phyloP scores from a whole-genome alignment of 441 rosid species.

The Manihot esculenta region DNA sequence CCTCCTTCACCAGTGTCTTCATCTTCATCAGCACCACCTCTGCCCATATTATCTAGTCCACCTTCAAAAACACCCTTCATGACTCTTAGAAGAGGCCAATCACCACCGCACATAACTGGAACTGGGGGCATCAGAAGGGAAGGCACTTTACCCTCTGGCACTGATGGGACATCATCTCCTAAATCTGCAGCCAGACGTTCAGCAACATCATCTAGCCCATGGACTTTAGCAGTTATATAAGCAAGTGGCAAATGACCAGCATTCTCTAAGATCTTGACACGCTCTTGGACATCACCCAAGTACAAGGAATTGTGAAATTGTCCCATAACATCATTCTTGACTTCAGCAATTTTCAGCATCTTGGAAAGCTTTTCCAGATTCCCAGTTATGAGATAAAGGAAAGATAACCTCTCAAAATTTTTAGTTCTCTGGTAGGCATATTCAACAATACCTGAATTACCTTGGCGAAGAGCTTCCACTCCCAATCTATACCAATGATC shows the following conservation, averaged over 20 bases:
- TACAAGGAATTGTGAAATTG: slow-evolving; percentile 88
- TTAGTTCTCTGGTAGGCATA: slow-evolving; percentile 92
- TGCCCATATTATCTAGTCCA: slow-evolving; percentile 55
- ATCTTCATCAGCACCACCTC: slow-evolving; percentile 52
- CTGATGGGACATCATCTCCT: slow-evolving; percentile 60
- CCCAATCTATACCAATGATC: slow-evolving; percentile 91
- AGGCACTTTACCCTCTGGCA: slow-evolving; percentile 65
- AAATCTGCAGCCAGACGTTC: slow-evolving; percentile 61
- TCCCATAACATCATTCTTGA: slow-evolving; percentile 87
- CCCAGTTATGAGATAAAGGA: slow-evolving; percentile 81
- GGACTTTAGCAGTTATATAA: slow-evolving; percentile 62
- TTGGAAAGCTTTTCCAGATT: slow-evolving; percentile 74
- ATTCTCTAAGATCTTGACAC: slow-evolving; percentile 74
- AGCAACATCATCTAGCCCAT: slow-evolving; percentile 65
- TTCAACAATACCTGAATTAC: slow-evolving; percentile 83
- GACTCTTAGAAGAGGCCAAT: slow-evolving; percentile 91
- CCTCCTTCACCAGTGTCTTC: slow-evolving; percentile 36
- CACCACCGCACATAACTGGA: slow-evolving; percentile 72
- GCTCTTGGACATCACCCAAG: slow-evolving; percentile 78
- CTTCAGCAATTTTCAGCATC: slow-evolving; percentile 89
- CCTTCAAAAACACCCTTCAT: slow-evolving; percentile 85
- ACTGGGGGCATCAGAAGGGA: slow-evolving; percentile 69
- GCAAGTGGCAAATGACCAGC: slow-evolving; percentile 81
- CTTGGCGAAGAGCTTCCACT: slow-evolving; percentile 96
- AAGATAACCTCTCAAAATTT: slow-evolving; percentile 88